phyloP scores from a whole-genome alignment of 2,329 filamentous ascomycete genomes.

The Hansfordia pulvinata region DNA sequence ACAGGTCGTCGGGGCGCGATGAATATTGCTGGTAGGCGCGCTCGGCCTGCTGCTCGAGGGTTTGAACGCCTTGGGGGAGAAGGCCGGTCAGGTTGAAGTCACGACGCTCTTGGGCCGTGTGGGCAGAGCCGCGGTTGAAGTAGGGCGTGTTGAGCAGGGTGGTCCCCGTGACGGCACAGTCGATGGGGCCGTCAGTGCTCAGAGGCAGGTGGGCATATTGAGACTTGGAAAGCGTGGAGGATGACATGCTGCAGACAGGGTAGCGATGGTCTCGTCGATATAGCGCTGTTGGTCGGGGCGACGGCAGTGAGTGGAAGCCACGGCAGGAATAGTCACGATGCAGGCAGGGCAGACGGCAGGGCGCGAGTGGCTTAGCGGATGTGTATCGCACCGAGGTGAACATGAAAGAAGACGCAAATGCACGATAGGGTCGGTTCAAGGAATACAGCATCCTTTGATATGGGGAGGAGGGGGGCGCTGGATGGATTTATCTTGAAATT shows the following conservation, averaged over 20 bases:
- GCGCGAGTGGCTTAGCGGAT: too few species aligned
- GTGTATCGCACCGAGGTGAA: too few species aligned
- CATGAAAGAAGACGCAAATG: too few species aligned
- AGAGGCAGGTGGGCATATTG: slow-evolving; percentile 26
- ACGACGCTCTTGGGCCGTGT: slow-evolving; percentile 53
- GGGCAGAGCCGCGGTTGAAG: slow-evolving; percentile 78
- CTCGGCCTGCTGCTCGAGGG: slow-evolving; percentile 60
- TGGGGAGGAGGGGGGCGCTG: too few species aligned
- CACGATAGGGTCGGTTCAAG: too few species aligned
- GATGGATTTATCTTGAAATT: too few species aligned
- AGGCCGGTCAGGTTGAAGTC: slow-evolving; percentile 60
- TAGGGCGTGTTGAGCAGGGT: slow-evolving; percentile 50
- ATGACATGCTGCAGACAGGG: neutral
- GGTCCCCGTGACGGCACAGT: slow-evolving; percentile 33
- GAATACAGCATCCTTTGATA: too few species aligned
- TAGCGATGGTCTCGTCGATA: too few species aligned
- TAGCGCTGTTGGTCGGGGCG: too few species aligned
- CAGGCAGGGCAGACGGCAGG: too few species aligned
- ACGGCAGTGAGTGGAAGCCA: too few species aligned
- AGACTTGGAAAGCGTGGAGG: neutral
- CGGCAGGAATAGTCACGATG: too few species aligned
- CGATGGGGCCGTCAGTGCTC: slow-evolving; percentile 31
- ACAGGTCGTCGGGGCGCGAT: slow-evolving; percentile 46
- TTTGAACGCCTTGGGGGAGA: slow-evolving; percentile 59
- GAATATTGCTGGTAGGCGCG: slow-evolving; percentile 73